A percentile compares a stretch with the other conserved stretches of the same genome.
These are phyloP conservation scores for Urostyla sp. DNA, from an alignment of 73 alveolate species.

Conservation along the genomic window DNA sequence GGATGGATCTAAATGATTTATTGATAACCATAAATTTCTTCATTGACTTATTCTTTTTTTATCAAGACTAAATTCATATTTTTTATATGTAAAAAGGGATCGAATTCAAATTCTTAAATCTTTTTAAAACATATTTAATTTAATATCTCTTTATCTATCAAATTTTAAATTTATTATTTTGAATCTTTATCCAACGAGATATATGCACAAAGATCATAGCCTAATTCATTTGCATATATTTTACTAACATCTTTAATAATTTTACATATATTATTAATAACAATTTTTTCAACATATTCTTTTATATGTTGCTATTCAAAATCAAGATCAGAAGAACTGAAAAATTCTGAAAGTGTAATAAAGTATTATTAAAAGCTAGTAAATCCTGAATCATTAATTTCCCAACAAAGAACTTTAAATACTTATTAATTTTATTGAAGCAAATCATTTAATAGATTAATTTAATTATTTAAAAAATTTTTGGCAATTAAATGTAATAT, in stretches of 20 bases:
- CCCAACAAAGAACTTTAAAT: background rate
- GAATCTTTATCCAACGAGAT: background rate
- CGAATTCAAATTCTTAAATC: background rate
- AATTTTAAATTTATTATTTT: background rate
- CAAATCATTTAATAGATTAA: background rate
- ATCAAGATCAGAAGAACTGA: background rate
- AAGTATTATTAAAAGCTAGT: background rate
- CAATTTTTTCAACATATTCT: background rate
- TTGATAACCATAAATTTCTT: background rate
- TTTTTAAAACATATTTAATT: background rate
- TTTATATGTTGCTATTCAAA: background rate
- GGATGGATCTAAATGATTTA: background rate
- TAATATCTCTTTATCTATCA: background rate
- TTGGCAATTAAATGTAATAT: background rate
- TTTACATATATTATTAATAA: background rate
- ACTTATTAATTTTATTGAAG: background rate
- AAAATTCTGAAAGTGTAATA: background rate
- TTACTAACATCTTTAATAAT: background rate
- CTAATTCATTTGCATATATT: background rate
- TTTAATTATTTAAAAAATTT: background rate
- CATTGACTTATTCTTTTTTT: background rate
- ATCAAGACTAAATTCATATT: background rate
- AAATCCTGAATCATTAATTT: background rate
- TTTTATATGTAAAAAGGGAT: background rate
- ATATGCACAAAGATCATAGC: slow-evolving; percentile 33